Base-by-base conservation (phyloP, 1,284 basidiomycete species). In the Fomitopsis palustris region DNA sequence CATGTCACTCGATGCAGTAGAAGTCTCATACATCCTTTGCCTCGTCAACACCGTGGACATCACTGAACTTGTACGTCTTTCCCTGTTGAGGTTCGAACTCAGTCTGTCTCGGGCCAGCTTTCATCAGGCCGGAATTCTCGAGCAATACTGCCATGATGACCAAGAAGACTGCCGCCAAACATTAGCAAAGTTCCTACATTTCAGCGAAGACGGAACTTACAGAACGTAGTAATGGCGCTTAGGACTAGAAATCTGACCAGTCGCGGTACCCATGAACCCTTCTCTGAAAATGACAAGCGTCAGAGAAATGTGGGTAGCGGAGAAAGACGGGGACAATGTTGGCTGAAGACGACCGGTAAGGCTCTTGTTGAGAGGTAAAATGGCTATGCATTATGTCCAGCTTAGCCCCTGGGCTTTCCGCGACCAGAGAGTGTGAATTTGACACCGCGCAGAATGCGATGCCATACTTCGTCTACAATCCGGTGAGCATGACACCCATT, bases 41-140 rank as follows among this genome's bases (percentile, higher is more conserved):
- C 74, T 97, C 95, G 70, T 97, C 95, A 41, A 95, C 90, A 49
- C 95, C 95, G 65, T 97, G 93, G 5, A 98, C 94, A 74, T 97
- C 96, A 63, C 83, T 87, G 70, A 97, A 97, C 68, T 86, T 95
- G 76, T 94, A 88, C 0, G 85, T 80, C 67, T 93, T 93, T 41
- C 90, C 90, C 68, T 88, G 81, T 14, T 81, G 75, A 14, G 90
- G 87, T 65, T 93, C 87, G 68, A 92, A 94, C 67, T 93, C 86
- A 35, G 87, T 75, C 64, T 87, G 83, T 33, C 82, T 82, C 38
- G 90, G 88, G 1, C 90, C 93, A 8, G 92, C 88, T 76, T 96
- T 96, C 76, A 96, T 84, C 43, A 96, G 80, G 9, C 95, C 95
- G 29, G 92, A 90, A 70, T 94, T 96, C 74, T 97, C 96, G 69